These are phyloP conservation scores for Beauveria sp. DNA, from an alignment of 2,329 filamentous ascomycete species.

Conservation along the genomic window DNA sequence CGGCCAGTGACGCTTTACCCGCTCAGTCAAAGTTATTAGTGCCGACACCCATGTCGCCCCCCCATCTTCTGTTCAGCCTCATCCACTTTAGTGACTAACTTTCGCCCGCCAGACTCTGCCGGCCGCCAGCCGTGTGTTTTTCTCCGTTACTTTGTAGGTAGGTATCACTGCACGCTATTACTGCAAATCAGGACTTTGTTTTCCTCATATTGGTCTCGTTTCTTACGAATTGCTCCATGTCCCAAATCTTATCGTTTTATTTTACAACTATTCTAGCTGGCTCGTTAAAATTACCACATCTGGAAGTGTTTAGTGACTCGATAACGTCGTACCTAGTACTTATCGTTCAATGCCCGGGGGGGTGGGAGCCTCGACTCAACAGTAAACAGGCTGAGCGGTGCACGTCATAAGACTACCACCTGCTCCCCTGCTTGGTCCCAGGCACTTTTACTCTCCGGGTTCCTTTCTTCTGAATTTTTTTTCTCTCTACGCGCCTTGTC, in stretches of 20 bases:
- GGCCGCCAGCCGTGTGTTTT: conserved; percentile 8
- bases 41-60: not conserved
- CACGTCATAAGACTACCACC: conserved; percentile 8
- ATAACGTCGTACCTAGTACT: too few relatives aligned
- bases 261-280: not conserved
- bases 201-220: not conserved
- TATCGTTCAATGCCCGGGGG: not conserved
- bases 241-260: not conserved
- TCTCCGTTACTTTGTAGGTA: not conserved
- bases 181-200: conserved; percentile 1
- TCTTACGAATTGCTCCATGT: not conserved
- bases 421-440: conserved; percentile 1
- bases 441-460: not conserved
- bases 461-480: not conserved
- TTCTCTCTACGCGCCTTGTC: not conserved
- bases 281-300: not conserved
- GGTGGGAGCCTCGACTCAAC: not conserved
- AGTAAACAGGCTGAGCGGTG: not conserved
- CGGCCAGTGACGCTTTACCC: too few relatives aligned
- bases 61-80: not conserved
- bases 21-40: not conserved
- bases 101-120: conserved; percentile 6
- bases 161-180: conserved; percentile 1
- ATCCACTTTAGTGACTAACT: conserved; percentile 10
- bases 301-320: not conserved